Base-by-base conservation (phyloP, 2,329 filamentous ascomycete genomes). In the Xylariaceae sp. region DNA sequence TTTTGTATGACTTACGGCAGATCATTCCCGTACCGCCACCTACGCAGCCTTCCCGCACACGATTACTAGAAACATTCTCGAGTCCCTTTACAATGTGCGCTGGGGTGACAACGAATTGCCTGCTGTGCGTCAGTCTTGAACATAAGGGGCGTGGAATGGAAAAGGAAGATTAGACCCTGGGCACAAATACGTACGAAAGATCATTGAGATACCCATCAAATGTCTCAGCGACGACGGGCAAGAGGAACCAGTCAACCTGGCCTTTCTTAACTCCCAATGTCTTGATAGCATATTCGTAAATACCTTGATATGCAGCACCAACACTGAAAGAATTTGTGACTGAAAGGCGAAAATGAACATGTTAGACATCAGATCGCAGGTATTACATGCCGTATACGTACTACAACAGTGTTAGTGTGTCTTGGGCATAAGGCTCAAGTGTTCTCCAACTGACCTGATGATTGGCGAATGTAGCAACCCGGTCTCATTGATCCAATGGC, bases 161-260 rank as follows among this genome's bases (percentile, higher is more conserved):
- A n/a, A n/a, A n/a, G n/a, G n/a, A n/a, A n/a, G n/a, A n/a, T n/a
- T n/a, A n/a, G n/a, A n/a, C n/a, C n/a, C n/a, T n/a, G n/a, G n/a
- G n/a, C n/a, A n/a, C n/a, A n/a, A n/a, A n/a, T n/a, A n/a, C n/a
- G n/a, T n/a, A n/a, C n/a, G n/a, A n/a, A 2, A 80, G 67, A 52
- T 85, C 77, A 56, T 77, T 83, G 23, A 85, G 57, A 50, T 70
- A 77, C 8, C 80, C 80, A 53, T 85, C 81, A 43, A 76, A 84
- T 0, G 82, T 85, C 64, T 85, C 80, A 0, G 69, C 76, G 0
- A 85, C 75, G 4, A 83, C 69, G 0, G 82, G 82, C 5, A 77
- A 56, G 7, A 82, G 61, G 49, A 79, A 79, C 61, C 76, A 73
- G 37, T 76, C 73, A 22, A 74, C 67, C 22, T 71, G 66, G 0